A percentile compares a stretch with the other conserved stretches of the same genome.
These are phyloP conservation scores for Aspergillus eucalypticola DNA, from an alignment of 2,329 filamentous ascomycete species.

Conservation along the genomic window DNA sequence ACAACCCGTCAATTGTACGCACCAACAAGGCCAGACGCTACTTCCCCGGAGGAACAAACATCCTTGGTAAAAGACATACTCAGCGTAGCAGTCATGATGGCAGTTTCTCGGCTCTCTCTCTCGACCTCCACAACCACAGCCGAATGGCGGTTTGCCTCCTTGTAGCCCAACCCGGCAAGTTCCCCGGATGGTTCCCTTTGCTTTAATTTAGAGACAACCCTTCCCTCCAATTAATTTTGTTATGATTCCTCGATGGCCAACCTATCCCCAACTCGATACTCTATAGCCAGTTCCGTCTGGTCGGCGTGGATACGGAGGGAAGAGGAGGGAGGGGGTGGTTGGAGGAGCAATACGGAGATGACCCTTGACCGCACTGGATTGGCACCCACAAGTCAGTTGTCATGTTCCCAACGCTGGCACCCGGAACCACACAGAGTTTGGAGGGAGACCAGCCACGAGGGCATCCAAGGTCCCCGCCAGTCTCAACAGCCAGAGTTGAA, in stretches of 20 bases:
- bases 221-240: slow-evolving; percentile 14
- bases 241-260: slow-evolving; percentile 10
- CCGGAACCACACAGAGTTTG: slow-evolving; percentile 12
- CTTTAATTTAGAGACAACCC: not conserved
- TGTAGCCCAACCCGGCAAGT: slow-evolving; percentile 9
- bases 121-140: slow-evolving; percentile 32
- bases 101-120: slow-evolving; percentile 26
- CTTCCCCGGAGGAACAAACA: slow-evolving; percentile 20
- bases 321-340: not conserved
- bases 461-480: slow-evolving; percentile 8
- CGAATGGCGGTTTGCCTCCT: slow-evolving; percentile 20
- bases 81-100: slow-evolving; percentile 47
- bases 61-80: slow-evolving; percentile 39
- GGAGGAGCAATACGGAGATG: slow-evolving; percentile 8
- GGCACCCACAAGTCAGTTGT: slow-evolving; percentile 18
- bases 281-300: slow-evolving; percentile 4
- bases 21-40: slow-evolving; percentile 17
- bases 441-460: not conserved
- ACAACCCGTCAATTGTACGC: slow-evolving; percentile 16
- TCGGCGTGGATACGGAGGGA: slow-evolving; percentile 4
- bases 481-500: not conserved
- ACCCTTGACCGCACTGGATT: slow-evolving; percentile 6
- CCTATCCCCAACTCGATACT: not conserved
- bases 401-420: slow-evolving; percentile 16
- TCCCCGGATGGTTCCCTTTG: not conserved